Conservation (phyloP, 768 basidiomycete genomes). For the Boletus bicolor region DNA sequence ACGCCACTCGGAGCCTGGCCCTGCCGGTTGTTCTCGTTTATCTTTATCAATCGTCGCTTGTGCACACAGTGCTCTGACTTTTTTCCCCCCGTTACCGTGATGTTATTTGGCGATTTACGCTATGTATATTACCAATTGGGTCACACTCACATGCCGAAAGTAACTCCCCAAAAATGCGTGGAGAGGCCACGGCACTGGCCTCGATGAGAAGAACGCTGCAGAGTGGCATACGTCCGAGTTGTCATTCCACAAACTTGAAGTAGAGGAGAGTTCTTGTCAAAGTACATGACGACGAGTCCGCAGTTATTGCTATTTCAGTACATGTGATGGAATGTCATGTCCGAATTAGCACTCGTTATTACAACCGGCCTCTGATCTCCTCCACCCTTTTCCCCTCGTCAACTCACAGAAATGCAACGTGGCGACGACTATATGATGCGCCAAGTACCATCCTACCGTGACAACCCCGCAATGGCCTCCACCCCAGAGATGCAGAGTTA, state of each 20-base stretch:
- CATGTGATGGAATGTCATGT: background rate
- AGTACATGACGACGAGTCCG: too few relatives aligned
- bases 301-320: too few relatives aligned
- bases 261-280: too few relatives aligned
- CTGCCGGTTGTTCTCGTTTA: conserved; percentile 15
- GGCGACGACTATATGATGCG: conserved; percentile 27
- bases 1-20: conserved; percentile 8
- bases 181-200: too few relatives aligned
- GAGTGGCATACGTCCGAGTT: too few relatives aligned
- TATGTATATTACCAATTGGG: too few relatives aligned
- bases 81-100: background rate
- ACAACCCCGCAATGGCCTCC: conserved; percentile 11
- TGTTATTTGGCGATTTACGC: too few relatives aligned
- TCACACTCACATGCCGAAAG: background rate
- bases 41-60: background rate
- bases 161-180: background rate
- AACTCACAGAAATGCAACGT: conserved; percentile 16
- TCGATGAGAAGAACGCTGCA: too few relatives aligned
- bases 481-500: conserved; percentile 29
- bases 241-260: too few relatives aligned
- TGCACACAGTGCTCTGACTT: background rate
- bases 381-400: background rate
- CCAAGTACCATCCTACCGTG: conserved; percentile 23
- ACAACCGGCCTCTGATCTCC: background rate
- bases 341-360: conserved; percentile 1